These are phyloP conservation scores for Penicillium griseofulvum DNA, from an alignment of 2,329 filamentous ascomycete genomes.

Conservation along the genomic window DNA sequence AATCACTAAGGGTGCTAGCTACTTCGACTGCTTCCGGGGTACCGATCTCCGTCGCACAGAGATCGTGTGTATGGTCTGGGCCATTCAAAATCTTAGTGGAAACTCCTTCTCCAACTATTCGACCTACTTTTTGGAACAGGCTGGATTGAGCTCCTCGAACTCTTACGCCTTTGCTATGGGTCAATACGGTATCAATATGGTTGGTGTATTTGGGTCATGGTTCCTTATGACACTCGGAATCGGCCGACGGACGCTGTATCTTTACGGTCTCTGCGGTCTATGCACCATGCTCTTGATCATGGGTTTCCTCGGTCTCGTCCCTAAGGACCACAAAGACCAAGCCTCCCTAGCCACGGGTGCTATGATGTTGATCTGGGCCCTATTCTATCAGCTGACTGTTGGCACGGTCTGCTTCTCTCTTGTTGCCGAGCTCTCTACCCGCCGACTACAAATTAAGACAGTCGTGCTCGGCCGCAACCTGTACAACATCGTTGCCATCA, in stretches of 20 bases:
- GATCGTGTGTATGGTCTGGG: slow-evolving; percentile 64
- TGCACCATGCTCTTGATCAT: slow-evolving; percentile 76
- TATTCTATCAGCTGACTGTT: slow-evolving; percentile 82
- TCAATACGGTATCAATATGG: slow-evolving; percentile 68
- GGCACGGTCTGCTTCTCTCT: slow-evolving; percentile 88
- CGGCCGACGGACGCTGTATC: slow-evolving; percentile 72
- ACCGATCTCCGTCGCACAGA: slow-evolving; percentile 75
- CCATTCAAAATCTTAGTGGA: slow-evolving; percentile 63
- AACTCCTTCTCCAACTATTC: slow-evolving; percentile 65
- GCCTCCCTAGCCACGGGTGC: slow-evolving; percentile 75
- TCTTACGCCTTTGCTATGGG: slow-evolving; percentile 59
- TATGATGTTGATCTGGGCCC: slow-evolving; percentile 79
- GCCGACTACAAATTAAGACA: slow-evolving; percentile 84
- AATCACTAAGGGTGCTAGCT: slow-evolving; percentile 70
- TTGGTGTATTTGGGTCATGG: slow-evolving; percentile 79
- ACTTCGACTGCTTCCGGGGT: slow-evolving; percentile 81
- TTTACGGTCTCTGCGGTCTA: slow-evolving; percentile 71
- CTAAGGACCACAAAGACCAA: slow-evolving; percentile 55
- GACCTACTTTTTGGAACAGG: slow-evolving; percentile 59
- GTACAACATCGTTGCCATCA: slow-evolving; percentile 77
- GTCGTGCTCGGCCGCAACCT: slow-evolving; percentile 80
- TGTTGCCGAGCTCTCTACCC: slow-evolving; percentile 78
- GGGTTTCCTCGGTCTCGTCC: slow-evolving; percentile 77
- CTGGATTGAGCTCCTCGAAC: slow-evolving; percentile 50
- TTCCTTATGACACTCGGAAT: slow-evolving; percentile 71